Conservation (phyloP, 2,329 filamentous ascomycete genomes). For the Colletotrichum noveboracense region DNA sequence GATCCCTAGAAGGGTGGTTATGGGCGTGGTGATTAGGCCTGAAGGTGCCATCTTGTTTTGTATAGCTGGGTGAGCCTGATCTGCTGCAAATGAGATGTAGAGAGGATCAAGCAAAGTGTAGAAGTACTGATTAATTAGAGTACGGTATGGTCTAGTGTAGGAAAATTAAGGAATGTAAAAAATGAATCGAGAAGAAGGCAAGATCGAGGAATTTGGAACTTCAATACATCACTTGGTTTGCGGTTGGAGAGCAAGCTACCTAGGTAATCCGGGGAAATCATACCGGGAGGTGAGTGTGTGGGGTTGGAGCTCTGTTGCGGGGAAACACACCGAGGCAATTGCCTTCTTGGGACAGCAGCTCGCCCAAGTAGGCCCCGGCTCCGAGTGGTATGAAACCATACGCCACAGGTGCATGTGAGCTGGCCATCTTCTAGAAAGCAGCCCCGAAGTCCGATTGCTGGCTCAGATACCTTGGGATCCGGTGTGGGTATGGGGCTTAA, state of each 20-base stretch:
- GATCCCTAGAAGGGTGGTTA: slow-evolving; percentile 81
- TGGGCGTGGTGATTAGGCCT: slow-evolving; percentile 73
- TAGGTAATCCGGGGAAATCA: slow-evolving; percentile 20
- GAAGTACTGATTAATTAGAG: background rate
- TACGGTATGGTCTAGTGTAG: background rate
- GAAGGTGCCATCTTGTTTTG: slow-evolving; percentile 41
- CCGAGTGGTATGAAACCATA: slow-evolving; percentile 1
- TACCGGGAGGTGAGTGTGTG: background rate
- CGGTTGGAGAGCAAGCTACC: slow-evolving; percentile 31
- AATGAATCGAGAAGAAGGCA: background rate
- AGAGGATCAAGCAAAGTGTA: background rate
- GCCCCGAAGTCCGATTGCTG: background rate
- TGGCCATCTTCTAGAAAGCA: background rate
- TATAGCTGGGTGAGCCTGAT: background rate
- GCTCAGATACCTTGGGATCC: background rate
- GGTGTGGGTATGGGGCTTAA: background rate
- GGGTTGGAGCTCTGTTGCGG: slow-evolving; percentile 29
- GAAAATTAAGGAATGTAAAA: background rate
- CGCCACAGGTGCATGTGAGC: slow-evolving; percentile 8
- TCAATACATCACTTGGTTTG: background rate
- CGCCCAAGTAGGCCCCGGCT: slow-evolving; percentile 12
- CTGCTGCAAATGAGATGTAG: background rate
- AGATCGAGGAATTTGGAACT: background rate
- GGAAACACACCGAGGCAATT: slow-evolving; percentile 38
- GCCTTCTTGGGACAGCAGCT: slow-evolving; percentile 35